Evolutionary conservation across 148 eudicot species (phyloP).

Genomic region (Fagopyrum tataricum): DNA sequence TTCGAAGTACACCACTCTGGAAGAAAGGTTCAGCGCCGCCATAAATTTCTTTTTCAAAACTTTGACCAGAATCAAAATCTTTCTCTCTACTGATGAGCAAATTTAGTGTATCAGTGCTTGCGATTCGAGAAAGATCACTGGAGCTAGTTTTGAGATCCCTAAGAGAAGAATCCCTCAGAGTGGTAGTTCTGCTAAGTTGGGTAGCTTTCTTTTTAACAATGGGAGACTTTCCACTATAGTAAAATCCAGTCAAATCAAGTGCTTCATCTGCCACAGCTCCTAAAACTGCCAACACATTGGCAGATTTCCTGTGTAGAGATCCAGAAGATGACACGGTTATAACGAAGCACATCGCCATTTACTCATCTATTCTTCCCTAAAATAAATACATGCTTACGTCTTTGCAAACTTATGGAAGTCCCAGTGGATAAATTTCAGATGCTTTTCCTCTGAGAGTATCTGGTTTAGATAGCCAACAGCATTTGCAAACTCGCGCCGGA

Average conservation of each 20-base stretch:
- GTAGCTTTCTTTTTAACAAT: constrained; percentile 48
- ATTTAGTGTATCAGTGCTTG: constrained; percentile 43
- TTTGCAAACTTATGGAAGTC: constrained; percentile 97
- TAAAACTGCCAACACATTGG: constrained; percentile 92
- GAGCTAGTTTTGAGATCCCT: constrained; percentile 62
- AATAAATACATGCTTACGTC: constrained; percentile 48
- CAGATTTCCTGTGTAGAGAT: constrained; percentile 65
- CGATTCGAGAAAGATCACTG: constrained; percentile 52
- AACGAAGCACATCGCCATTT: constrained; percentile 9
- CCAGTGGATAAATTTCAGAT: constrained; percentile 85
- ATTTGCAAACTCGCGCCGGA: constrained; percentile 85
- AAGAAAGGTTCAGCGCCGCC: constrained; percentile 43
- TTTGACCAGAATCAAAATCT: constrained; percentile 36
- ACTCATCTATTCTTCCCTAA: constrained; percentile 6
- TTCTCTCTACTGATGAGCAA: constrained; percentile 40
- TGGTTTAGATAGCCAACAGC: constrained; percentile 96
- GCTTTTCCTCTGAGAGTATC: constrained; percentile 66
- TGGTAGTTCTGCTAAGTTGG: constrained; percentile 54
- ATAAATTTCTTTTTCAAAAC: constrained; percentile 26
- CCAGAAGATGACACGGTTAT: constrained; percentile 18
- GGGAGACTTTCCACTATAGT: constrained; percentile 76
- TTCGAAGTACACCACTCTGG: constrained; percentile 89
- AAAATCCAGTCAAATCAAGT: constrained; percentile 93
- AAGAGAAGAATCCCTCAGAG: constrained; percentile 64
- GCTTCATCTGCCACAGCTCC: constrained; percentile 88